Base-by-base conservation (phyloP, 1,284 basidiomycete species). In the Fistulina hepatica region DNA sequence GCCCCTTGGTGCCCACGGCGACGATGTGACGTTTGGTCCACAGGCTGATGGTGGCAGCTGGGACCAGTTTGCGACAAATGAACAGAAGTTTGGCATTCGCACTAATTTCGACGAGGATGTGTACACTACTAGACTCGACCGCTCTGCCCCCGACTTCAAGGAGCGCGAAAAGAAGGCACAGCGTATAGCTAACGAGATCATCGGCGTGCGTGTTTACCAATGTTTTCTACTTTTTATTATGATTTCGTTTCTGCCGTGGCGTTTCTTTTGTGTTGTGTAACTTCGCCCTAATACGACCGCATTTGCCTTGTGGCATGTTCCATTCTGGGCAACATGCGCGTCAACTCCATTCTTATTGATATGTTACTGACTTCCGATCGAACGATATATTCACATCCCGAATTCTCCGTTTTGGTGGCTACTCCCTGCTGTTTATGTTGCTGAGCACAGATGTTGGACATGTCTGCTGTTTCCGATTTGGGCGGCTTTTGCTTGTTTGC, bases 41-140 rank as follows among this genome's bases (percentile, higher is more conserved):
- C 67, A 66, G 15, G 58, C 71, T 9, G 58, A 45, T 30, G 52
- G 48, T 25, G 64, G 59, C 41, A 62, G 66, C 1, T 99, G 95
- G 94, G 93, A 99, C 58, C 94, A 98, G 62, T 99, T 99, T 52
- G 82, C 82, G 27, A 86, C 71, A 39, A 99, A 98, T 60, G 92
- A 97, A 60, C 73, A 83, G 49, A 69, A 90, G 44, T 97, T 97
- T 55, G 95, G 95, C 13, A 78, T 93, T 46, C 91, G 73, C 53
- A 89, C 91, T 7, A 76, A 79, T 52, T 99, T 91, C 58, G 81
- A 97, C 52, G 94, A 99, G 62, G 85, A 93, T 43, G 56, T 82
- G 28, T 99, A 99, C 60, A 99, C 95, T 15, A 98, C 94, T 28
- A 91, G 81, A 63, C 70, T 98, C 35, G 90, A 98, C 57, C 76